Evolutionary conservation across 2,329 filamentous ascomycete genomes (phyloP), one percentile per base, ranked within the genome.

Genomic region (Blastomyces parvus): DNA sequence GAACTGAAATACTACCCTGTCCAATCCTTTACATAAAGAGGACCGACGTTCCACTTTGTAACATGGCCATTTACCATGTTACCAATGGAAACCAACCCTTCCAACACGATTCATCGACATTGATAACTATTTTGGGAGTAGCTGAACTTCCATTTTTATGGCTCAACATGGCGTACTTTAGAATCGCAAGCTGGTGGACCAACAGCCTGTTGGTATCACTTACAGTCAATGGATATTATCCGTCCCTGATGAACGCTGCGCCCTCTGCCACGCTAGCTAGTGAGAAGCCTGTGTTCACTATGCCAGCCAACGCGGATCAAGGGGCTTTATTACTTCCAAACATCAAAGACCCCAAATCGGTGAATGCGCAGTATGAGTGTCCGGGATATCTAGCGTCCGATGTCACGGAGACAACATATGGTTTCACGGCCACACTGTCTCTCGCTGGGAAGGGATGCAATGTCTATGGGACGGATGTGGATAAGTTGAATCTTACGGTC

Each of bases 381-480:
- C 83, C 84, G 2, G 84, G 84, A 0, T 86, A 86, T 70, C 82
- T 73, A 61, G 83, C 83, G 2, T 81, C 77, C 2, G 74, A 80
- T 64, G 76, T 86, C 13, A 67, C 78, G 52, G 72, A 79, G 30
- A 79, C 75, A 14, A 67, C 73, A 3, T 70, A 73, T 64, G 83
- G 83, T 3, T 76, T 86, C 60, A 81, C 76, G 2, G 84, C 83
- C 8, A 78, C 75, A 4, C 69, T 86, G 68, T 76, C 69, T 0
- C 71, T 86, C 61, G 82, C 82, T 46, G 84, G 83, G 2, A 67
- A 77, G 27, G 72, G 83, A 38, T 86, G 90, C 78, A 88, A 93
- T 73, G 83, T 85, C 27, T 95, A 93, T 67, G 90, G 91, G 0
- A 87, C 82, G 8, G 91, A 95, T 71, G 78, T 95, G 36, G 80